phyloP scores from a whole-genome alignment of 2,329 filamentous ascomycete genomes.

The Claviceps maximensis region DNA sequence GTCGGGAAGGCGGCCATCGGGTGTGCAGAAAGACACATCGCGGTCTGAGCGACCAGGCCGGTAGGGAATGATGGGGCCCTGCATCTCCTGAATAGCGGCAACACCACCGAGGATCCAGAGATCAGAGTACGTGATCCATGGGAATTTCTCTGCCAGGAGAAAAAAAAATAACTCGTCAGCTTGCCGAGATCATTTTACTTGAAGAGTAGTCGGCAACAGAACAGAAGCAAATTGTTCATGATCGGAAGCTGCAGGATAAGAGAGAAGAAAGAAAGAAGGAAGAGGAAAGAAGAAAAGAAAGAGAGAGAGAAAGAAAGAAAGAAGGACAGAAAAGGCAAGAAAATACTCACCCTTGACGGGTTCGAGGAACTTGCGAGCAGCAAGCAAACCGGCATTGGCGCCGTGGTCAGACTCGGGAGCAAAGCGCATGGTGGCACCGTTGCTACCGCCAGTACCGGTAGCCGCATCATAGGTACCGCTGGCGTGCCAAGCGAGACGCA shows the following conservation, averaged over 20 bases:
- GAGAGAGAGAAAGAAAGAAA: too few relatives aligned
- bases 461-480: slow-evolving; percentile 84
- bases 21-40: slow-evolving; percentile 75
- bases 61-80: slow-evolving; percentile 78
- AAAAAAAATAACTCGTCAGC: neutral
- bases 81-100: slow-evolving; percentile 85
- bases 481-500: slow-evolving; percentile 88
- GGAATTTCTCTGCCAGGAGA: slow-evolving; percentile 45
- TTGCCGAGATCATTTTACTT: neutral
- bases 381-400: slow-evolving; percentile 80
- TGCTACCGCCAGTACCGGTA: slow-evolving; percentile 82
- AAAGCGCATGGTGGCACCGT: slow-evolving; percentile 96
- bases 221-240: neutral
- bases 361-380: slow-evolving; percentile 84
- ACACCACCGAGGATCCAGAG: slow-evolving; percentile 89
- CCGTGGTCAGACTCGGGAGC: slow-evolving; percentile 78
- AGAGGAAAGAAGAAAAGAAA: too few relatives aligned
- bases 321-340: neutral
- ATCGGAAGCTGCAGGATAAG: neutral
- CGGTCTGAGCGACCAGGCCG: slow-evolving; percentile 72
- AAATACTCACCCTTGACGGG: slow-evolving; percentile 61
- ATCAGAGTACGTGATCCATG: slow-evolving; percentile 94
- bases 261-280: too few relatives aligned
- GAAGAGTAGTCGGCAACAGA: neutral
- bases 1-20: slow-evolving; percentile 79